Evolutionary conservation across 345 rosid genomes (phyloP).

Genomic region (Toxicodendron radicans): DNA sequence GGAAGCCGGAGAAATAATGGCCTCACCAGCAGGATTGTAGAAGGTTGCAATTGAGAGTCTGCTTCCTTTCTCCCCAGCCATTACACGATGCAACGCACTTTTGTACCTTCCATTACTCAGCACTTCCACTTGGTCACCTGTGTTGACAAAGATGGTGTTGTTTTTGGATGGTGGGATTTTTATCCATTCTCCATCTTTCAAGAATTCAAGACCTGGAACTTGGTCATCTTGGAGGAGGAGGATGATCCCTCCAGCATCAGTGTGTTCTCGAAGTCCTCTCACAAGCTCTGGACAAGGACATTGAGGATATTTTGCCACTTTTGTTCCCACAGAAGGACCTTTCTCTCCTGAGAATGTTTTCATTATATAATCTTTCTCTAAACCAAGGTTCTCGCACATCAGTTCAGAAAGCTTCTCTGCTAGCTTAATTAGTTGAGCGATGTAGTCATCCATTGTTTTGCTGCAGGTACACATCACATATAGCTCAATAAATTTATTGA

Average conservation of each 20-base stretch:
- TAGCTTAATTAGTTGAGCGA: conserved; percentile 53
- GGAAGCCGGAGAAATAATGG: conserved; percentile 70
- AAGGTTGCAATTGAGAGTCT: conserved; percentile 88
- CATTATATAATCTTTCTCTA: conserved; percentile 52
- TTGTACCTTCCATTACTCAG: conserved; percentile 80
- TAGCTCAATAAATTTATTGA: not conserved
- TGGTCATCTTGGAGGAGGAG: conserved; percentile 82
- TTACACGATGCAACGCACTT: conserved; percentile 74
- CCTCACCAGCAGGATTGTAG: conserved; percentile 82
- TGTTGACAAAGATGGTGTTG: conserved; percentile 74
- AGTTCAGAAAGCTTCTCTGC: conserved; percentile 71
- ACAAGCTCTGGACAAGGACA: conserved; percentile 78
- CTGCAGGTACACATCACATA: conserved; percentile 40
- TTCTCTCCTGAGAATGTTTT: conserved; percentile 53
- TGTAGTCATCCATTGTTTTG: conserved; percentile 71
- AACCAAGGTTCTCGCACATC: conserved; percentile 79
- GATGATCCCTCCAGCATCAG: conserved; percentile 94
- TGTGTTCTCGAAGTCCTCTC: conserved; percentile 85
- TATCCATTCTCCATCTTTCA: conserved; percentile 74
- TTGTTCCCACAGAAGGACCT: conserved; percentile 86
- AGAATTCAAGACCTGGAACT: conserved; percentile 88
- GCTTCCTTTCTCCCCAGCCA: conserved; percentile 71
- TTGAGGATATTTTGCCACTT: conserved; percentile 80
- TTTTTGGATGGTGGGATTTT: conserved; percentile 81
- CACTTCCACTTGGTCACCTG: conserved; percentile 86